Evolutionary conservation across 2,329 filamentous ascomycete genomes (phyloP).

Genomic region (Ampelomyces quisqualis): DNA sequence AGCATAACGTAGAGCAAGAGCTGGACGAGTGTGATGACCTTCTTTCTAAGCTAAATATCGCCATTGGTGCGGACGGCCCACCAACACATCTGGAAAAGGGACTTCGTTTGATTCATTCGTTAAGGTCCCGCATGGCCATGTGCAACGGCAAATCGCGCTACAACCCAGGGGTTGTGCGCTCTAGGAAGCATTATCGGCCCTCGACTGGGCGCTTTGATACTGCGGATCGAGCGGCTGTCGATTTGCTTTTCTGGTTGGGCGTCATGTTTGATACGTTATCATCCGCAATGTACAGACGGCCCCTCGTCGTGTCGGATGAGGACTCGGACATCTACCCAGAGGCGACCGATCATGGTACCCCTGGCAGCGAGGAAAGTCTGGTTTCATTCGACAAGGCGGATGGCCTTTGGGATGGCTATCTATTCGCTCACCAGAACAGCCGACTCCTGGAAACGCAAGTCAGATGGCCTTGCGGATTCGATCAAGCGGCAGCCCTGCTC

Average conservation of each 20-base stretch:
- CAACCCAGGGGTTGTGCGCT: constrained; percentile 10
- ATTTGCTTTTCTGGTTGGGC: constrained; percentile 59
- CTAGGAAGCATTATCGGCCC: constrained; percentile 15
- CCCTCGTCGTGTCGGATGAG: constrained; percentile 50
- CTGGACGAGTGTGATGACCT: constrained; percentile 32
- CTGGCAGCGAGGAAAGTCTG: too few relatives aligned
- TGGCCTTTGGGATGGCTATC: constrained; percentile 44
- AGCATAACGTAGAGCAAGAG: constrained; percentile 12
- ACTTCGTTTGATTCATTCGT: constrained; percentile 44
- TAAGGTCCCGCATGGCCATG: constrained; percentile 35
- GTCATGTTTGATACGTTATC: constrained; percentile 62
- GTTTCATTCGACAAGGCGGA: constrained; percentile 1
- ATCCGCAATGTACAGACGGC: constrained; percentile 54
- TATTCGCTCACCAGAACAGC: constrained; percentile 37
- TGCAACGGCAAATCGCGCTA: constrained; percentile 10
- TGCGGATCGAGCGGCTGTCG: constrained; percentile 51
- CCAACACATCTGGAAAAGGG: constrained; percentile 46
- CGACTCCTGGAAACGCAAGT: constrained; percentile 21
- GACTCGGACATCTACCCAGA: constrained; percentile 45
- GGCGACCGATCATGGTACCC: too few relatives aligned
- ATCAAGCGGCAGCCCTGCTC: constrained; percentile 53
- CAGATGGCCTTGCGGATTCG: constrained; percentile 58
- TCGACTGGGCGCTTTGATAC: constrained; percentile 26
- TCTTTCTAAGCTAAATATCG: constrained; percentile 34
- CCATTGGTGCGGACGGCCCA: constrained; percentile 39